Evolutionary conservation across 208 protist species (phyloP), one percentile per base, ranked within the genome.

Genomic region (Leishmania guyanensis): DNA sequence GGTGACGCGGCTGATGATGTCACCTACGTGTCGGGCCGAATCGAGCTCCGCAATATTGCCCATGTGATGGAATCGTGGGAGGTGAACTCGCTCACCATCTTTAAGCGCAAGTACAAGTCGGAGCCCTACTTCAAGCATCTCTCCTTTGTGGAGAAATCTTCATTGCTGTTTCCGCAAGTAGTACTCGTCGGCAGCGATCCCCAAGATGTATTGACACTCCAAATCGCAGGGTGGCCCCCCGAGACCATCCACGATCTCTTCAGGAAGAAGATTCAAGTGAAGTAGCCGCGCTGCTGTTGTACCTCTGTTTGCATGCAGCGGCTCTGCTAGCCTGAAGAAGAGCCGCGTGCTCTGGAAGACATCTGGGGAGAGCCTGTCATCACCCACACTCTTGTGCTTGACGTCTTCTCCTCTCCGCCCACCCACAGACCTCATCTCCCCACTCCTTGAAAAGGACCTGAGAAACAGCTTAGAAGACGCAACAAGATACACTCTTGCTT

Each of bases 161-260:
- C 83, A 10, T 20, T 10, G 2, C 0, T 66, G 20, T 73, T 78
- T 10, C 83, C 88, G 56, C 71, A 69, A 16, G 36, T 91, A 9
- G 80, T 91, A 4, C 81, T 86, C 4, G n/a, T 82, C 0, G 62
- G 68, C 12, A 79, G 64, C 0, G 60, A 88, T 16, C 70, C 29
- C 9, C 76, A 82, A 10, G 64, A 85, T 5, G 58, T 33, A 10
- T n/a, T 84, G 46, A 79, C 83, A n/a, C 50, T 88, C 65, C 76
- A 36, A 60, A 74, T 93, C 39, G 29, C 39, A 3, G 82, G 79
- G 1, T 91, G 86, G 88, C 83, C 89, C 48, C 77, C 79, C 2
- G 83, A 86, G 20, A 83, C 79, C 0, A 58, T 91, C 17, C 75
- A 91, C 56, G 60, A 91, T 36, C 77, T 91, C 53, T 69, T 91